Base-by-base conservation (phyloP, 371 early-diverging fungal species). In the Syncephalastrum monosporum region DNA sequence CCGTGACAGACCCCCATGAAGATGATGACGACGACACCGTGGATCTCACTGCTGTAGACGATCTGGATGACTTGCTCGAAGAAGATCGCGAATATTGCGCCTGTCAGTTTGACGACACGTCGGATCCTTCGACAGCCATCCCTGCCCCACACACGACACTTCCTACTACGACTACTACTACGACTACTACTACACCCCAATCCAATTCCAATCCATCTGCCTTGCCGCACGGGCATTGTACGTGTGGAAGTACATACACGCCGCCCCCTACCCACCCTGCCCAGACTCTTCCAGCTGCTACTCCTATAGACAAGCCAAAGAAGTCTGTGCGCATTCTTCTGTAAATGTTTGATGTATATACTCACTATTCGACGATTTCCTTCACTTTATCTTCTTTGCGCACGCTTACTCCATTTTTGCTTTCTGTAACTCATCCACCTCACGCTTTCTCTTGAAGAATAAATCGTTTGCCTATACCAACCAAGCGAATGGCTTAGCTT, bases 11-110 rank as follows among this genome's bases (percentile, higher is more conserved):
- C 42, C 33, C 24, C n/a, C 41, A 50, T 25, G 53, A 47, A 41
- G 53, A 54, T 16, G 63, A 50, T 25, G 53, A 47, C 46, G 53
- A 54, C 19, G 63, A 62, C 12, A 56, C 59, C 5, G 48, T 59
- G 19, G 44, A 42, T 14, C 24, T 21, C 47, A 38, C 42, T 15
- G 14, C 5, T 27, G 0, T 27, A 27, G 27, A 53, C 29, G 19
- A 8, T 25, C 12, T 50, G n/a, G 50, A 50, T 56, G 45, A 41
- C 27, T 44, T 61, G 56, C 51, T 56, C 5, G 56, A 56, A 45
- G 56, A 56, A 3, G 61, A 60, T 23, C 55, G 51, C 17, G 25
- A 54, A 16, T 60, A 55, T 23, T 55, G 56, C 44, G 50, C 53
- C 8, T 55, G 55, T 33, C 56, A 61, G 25, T 61, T 61, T 42